Base-by-base conservation (phyloP, 768 basidiomycete genomes). In the Cubamyces sp. region DNA sequence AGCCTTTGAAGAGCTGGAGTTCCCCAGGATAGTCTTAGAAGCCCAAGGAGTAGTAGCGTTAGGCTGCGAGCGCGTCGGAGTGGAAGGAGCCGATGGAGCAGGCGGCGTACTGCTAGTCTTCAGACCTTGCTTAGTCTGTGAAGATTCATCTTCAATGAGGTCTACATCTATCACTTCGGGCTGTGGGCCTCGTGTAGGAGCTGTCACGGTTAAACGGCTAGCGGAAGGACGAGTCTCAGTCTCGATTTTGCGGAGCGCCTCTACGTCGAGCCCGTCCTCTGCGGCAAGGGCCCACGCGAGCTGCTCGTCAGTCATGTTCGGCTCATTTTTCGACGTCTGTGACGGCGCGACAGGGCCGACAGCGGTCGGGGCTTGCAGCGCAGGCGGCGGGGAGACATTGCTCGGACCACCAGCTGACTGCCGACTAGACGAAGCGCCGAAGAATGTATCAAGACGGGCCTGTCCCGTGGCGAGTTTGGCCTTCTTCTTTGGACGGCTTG, bases 121-220 rank as follows among this genome's bases (percentile, higher is more conserved):
- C 26, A 59, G 51, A 11, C 48, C 34, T 37, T 34, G n/a, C 16
- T 54, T 40, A 21, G 60, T 40, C 23, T 55, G 54, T 42, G 21
- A 46, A 47, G 57, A 37, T 25, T 49, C 60, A 52, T 71, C 69
- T 54, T 73, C 72, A 45, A 69, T 53, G 40, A 69, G 64, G 66
- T 76, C 75, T n/a, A 76, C 70, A 64, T 75, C 73, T 66, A 74
- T 76, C 53, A 75, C 68, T 56, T 70, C 70, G 16, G 53, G 21
- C 40, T 9, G 54, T 21, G 37, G 39, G 46, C 52, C 23, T 40
- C 50, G 23, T 4, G 23, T 30, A 43, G 23, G 57, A 30, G 51
- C n/a, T 15, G 34, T n/a, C 28, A 52, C 37, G 19, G 58, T 2
- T 30, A 34, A 54, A 41, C 58, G 45, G 42, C 30, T 53, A 25